phyloP scores from a whole-genome alignment of 176 grass and related monocot species.

The Aegilops bicornis region DNA sequence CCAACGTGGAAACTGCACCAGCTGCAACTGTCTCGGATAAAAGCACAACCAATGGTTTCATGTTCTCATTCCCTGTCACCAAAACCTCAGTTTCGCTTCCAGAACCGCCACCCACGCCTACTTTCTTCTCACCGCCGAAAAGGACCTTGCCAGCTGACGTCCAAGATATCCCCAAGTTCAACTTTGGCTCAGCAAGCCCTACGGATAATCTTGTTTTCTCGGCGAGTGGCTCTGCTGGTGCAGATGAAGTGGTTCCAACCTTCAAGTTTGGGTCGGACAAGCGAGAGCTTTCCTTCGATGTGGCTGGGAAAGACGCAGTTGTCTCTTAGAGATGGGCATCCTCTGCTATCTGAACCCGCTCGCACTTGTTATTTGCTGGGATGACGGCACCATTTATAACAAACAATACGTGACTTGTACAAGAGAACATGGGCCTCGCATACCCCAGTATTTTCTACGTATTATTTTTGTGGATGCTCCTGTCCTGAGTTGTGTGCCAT shows the following conservation, averaged over 20 bases:
- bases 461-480: background rate
- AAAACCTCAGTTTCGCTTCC: slow-evolving; percentile 22
- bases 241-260: background rate
- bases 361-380: background rate
- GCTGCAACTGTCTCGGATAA: background rate
- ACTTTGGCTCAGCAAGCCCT: slow-evolving; percentile 31
- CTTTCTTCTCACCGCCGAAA: slow-evolving; percentile 30
- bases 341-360: background rate
- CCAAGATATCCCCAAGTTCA: slow-evolving; percentile 40
- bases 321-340: slow-evolving; percentile 6
- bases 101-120: slow-evolving; percentile 52
- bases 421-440: background rate
- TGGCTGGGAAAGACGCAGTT: slow-evolving; percentile 28
- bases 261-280: slow-evolving; percentile 55
- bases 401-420: background rate
- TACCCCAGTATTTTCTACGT: background rate
- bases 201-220: slow-evolving; percentile 31
- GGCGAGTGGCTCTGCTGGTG: background rate
- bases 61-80: slow-evolving; percentile 54
- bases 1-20: background rate
- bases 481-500: background rate
- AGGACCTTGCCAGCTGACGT: slow-evolving; percentile 8
- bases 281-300: slow-evolving; percentile 39
- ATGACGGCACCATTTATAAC: background rate
- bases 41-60: slow-evolving; percentile 34